Base-by-base conservation (phyloP, 192 early-diverging fungal species). In the Podila clonocystis region DNA sequence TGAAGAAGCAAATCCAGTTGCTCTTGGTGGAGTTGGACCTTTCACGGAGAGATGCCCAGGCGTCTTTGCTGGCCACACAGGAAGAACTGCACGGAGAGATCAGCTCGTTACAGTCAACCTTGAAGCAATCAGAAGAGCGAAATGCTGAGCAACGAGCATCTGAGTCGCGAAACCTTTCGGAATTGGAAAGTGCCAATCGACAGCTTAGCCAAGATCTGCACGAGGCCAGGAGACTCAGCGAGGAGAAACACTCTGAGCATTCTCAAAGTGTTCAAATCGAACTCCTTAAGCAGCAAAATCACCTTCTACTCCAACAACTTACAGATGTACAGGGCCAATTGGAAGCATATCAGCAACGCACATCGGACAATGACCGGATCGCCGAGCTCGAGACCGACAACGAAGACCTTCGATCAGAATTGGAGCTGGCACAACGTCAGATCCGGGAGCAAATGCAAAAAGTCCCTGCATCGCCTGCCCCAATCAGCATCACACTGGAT, bases 181-280 rank as follows among this genome's bases (percentile, higher is more conserved):
- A 52, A 31, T 19, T 63, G 9, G 38, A 65, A 7, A 28, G 31
- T 20, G 33, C 65, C 24, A 74, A 68, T 11, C 58, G 67, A 19
- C 48, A 29, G 22, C 73, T 74, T 34, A 65, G 61, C 38, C 29
- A 48, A 7, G 60, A 74, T 8, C 65, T 68, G 5, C 20, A 68
- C 6, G 48, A n/a, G 0, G 34, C 63, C 1, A 24, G 22, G 52
- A 55, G 52, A n/a, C 5, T 20, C n/a, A 24, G 4, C 19, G 4
- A 55, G 4, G 52, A 55, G 52, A 55, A 55, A 55, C 52, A 55
- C 3, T 24, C 52, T 26, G 52, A 24, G 20, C 22, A 55, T 22
- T n/a, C 20, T n/a, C n/a, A 24, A 0, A 26, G 8, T 55, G 24
- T 22, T 8, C 52, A 55, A 22, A 5, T 55, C 24, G 52, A 55